Conservation (phyloP, 2,329 filamentous ascomycete genomes). For the Trichoderma simmonsii region DNA sequence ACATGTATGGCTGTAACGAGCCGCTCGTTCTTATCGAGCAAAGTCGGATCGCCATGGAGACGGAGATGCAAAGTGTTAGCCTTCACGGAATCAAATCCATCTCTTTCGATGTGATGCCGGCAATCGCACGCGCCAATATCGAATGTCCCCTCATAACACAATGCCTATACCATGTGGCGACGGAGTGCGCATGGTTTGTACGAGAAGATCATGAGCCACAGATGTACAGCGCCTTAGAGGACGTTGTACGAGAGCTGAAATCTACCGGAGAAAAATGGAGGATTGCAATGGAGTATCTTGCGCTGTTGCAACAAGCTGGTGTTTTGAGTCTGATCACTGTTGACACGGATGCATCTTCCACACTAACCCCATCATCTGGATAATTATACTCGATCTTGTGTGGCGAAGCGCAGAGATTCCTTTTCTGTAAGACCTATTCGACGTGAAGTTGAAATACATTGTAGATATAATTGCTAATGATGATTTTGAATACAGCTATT, state of each 20-base stretch:
- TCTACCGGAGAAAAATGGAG: neutral
- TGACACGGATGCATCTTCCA: neutral
- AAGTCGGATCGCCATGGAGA: slow-evolving; percentile 7
- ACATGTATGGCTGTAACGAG: slow-evolving; percentile 7
- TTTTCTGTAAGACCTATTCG: neutral
- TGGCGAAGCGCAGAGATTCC: neutral
- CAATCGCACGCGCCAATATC: slow-evolving; percentile 2
- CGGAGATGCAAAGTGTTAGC: slow-evolving; percentile 4
- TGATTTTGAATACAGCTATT: neutral
- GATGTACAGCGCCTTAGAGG: slow-evolving; percentile 9
- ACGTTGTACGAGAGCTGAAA: neutral
- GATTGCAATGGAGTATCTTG: neutral
- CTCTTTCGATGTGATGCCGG: neutral
- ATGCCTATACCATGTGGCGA: slow-evolving; percentile 2
- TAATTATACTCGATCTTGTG: neutral
- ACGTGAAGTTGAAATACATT: neutral
- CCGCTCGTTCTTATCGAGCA: neutral
- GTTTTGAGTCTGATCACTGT: neutral
- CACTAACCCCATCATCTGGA: slow-evolving; percentile 2
- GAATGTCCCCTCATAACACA: slow-evolving; percentile 7
- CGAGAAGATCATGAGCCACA: slow-evolving; percentile 8
- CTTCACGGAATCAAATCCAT: slow-evolving; percentile 5
- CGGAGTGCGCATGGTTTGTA: slow-evolving; percentile 10
- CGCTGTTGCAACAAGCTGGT: neutral
- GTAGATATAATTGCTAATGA: neutral